Percentiles rank a stretch among this genome's conserved stretches.
These are phyloP conservation scores for Cyclostephanos invisitatus DNA, from an alignment of 108 stramenopile species.

Conservation along the genomic window DNA sequence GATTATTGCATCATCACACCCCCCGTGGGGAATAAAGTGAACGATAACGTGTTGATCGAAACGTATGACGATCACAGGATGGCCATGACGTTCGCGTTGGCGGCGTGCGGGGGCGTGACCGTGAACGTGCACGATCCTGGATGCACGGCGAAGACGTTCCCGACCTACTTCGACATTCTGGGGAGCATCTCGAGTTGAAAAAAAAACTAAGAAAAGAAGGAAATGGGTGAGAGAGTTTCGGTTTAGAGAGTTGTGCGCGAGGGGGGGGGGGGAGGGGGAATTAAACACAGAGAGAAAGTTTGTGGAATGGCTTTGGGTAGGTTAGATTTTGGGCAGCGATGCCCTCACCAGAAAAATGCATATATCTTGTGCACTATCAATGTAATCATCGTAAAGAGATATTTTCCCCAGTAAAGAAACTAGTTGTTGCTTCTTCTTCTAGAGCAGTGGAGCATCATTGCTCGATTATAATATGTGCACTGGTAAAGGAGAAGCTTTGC, in stretches of 20 bases:
- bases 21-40: conserved; percentile 77
- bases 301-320: too few species aligned
- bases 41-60: conserved; percentile 91
- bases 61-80: conserved; percentile 99
- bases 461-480: too few species aligned
- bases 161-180: conserved; percentile 94
- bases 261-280: neutral
- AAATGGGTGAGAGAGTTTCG: neutral
- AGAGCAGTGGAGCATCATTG: too few species aligned
- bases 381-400: too few species aligned
- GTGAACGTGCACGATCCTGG: conserved; percentile 94
- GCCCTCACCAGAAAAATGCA: too few species aligned
- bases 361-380: too few species aligned
- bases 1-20: conserved; percentile 96
- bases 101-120: conserved; percentile 94
- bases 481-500: too few species aligned
- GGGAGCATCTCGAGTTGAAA: conserved; percentile 67
- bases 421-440: too few species aligned
- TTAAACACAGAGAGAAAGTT: neutral
- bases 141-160: conserved; percentile 97
- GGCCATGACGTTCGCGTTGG: conserved; percentile 97
- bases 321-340: too few species aligned
- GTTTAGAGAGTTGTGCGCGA: neutral
- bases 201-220: neutral
- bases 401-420: too few species aligned